Percentiles rank a stretch among this genome's conserved stretches.
phyloP scores from a whole-genome alignment of 805 yeast species.

The Starmerella etchellsii region DNA sequence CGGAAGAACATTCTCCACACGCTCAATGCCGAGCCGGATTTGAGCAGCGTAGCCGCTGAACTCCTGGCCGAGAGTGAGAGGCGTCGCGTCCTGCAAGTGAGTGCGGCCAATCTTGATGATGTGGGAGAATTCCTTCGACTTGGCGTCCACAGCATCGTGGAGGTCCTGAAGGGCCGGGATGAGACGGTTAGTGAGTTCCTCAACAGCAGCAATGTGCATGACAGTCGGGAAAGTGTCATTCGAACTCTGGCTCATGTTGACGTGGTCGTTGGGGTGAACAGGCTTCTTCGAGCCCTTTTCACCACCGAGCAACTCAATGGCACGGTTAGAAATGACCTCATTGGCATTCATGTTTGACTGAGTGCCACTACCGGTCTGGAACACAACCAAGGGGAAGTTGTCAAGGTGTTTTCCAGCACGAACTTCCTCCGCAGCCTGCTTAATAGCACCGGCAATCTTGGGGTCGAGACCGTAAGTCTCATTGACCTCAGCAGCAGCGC shows the following conservation, averaged over 20 bases:
- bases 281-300: constrained; percentile 81
- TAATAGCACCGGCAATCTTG: constrained; percentile 68
- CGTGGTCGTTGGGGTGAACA: constrained; percentile 97
- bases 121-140: constrained; percentile 69
- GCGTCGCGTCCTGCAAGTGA: constrained; percentile 97
- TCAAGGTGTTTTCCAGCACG: constrained; percentile 80
- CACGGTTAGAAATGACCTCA: constrained; percentile 96
- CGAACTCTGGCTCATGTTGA: constrained; percentile 96
- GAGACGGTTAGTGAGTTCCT: constrained; percentile 63
- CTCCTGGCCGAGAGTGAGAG: constrained; percentile 95
- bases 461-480: constrained; percentile 77
- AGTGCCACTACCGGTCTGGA: constrained; percentile 98
- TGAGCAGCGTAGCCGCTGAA: constrained; percentile 95
- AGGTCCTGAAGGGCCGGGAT: constrained; percentile 69
- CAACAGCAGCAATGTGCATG: constrained; percentile 97
- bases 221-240: constrained; percentile 99
- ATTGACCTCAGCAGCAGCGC: constrained; percentile 89
- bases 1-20: constrained; percentile 68
- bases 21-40: constrained; percentile 73
- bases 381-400: constrained; percentile 95
- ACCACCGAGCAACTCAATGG: constrained; percentile 92
- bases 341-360: constrained; percentile 98
- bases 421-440: constrained; percentile 91
- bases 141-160: constrained; percentile 63
- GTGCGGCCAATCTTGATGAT: constrained; percentile 99